phyloP scores from a whole-genome alignment of 2,329 filamentous ascomycete species.

The Penicillium sp. region DNA sequence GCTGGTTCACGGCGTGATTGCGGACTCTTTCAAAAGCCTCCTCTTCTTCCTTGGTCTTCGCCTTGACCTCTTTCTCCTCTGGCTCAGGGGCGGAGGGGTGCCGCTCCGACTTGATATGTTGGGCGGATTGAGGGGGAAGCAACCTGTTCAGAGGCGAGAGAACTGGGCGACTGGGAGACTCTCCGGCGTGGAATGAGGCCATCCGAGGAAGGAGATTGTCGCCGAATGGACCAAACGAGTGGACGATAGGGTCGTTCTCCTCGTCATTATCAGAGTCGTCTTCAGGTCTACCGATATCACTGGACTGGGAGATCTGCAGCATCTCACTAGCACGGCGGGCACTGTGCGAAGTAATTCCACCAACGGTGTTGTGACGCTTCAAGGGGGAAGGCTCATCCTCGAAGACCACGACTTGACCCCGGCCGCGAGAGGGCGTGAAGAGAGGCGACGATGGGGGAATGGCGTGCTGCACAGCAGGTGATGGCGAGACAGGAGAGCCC shows the following conservation, averaged over 20 bases:
- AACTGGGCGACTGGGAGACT: conserved; percentile 60
- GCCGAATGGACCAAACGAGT: conserved; percentile 89
- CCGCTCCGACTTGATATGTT: conserved; percentile 33
- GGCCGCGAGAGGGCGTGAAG: conserved; percentile 47
- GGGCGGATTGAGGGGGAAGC: conserved; percentile 34
- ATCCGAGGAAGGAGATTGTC: conserved; percentile 81
- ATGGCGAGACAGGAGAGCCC: conserved; percentile 75
- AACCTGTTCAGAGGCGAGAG: conserved; percentile 32
- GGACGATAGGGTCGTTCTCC: conserved; percentile 90
- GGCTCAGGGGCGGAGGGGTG: conserved; percentile 29
- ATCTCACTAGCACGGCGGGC: conserved; percentile 37
- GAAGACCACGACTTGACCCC: conserved; percentile 62
- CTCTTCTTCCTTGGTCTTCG: conserved; percentile 24
- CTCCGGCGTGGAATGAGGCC: conserved; percentile 70
- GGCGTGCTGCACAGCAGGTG: conserved; percentile 54
- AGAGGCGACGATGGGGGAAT: conserved; percentile 46
- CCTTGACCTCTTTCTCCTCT: conserved; percentile 17
- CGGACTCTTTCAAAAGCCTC: conserved; percentile 42
- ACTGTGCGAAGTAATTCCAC: conserved; percentile 32
- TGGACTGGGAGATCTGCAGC: conserved; percentile 37
- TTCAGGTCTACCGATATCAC: conserved; percentile 49
- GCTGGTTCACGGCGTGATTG: conserved; percentile 93
- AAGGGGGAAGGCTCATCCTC: conserved; percentile 68
- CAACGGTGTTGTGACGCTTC: conserved; percentile 35
- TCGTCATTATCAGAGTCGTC: conserved; percentile 80